Evolutionary conservation across 139 green algal genomes (phyloP).

Genomic region (Limnomonas spitsbergensis): DNA sequence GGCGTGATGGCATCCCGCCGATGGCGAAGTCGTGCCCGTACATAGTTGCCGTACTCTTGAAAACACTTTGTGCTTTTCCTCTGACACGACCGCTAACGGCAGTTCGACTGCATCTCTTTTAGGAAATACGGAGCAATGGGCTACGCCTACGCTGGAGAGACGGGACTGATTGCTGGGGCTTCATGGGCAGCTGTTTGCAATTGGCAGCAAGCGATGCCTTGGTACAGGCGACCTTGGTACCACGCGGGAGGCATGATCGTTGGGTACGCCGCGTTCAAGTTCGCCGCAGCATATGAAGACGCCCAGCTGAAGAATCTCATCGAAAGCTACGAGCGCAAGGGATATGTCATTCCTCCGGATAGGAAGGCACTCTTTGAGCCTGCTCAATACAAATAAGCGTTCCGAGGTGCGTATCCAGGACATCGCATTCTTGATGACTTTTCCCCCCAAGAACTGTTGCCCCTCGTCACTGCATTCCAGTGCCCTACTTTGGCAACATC

Average conservation of each 20-base stretch:
- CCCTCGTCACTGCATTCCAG: too few relatives aligned
- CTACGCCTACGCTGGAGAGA: conserved; percentile 22
- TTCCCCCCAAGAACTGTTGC: too few relatives aligned
- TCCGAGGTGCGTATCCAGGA: neutral
- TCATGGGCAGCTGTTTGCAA: conserved; percentile 29
- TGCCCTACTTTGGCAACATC: too few relatives aligned
- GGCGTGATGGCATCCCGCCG: too few relatives aligned
- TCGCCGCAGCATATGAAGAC: conserved; percentile 29
- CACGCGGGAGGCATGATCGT: conserved; percentile 32
- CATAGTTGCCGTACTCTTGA: too few relatives aligned
- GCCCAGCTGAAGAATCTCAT: conserved; percentile 32
- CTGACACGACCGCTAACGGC: too few relatives aligned
- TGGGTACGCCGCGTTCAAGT: conserved; percentile 33
- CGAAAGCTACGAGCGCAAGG: conserved; percentile 40
- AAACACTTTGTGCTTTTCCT: too few relatives aligned
- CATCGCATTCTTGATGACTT: neutral
- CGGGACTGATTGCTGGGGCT: conserved; percentile 27
- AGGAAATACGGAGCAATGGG: conserved; percentile 21
- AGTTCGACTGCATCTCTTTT: neutral
- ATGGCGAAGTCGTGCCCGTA: too few relatives aligned
- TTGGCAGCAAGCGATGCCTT: conserved; percentile 20
- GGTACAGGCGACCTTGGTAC: conserved; percentile 33
- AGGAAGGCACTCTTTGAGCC: conserved; percentile 38
- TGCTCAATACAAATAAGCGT: conserved; percentile 20
- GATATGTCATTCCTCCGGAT: conserved; percentile 40